Base-by-base conservation (phyloP, 2,329 filamentous ascomycete species). In the Cladosporium sp. region DNA sequence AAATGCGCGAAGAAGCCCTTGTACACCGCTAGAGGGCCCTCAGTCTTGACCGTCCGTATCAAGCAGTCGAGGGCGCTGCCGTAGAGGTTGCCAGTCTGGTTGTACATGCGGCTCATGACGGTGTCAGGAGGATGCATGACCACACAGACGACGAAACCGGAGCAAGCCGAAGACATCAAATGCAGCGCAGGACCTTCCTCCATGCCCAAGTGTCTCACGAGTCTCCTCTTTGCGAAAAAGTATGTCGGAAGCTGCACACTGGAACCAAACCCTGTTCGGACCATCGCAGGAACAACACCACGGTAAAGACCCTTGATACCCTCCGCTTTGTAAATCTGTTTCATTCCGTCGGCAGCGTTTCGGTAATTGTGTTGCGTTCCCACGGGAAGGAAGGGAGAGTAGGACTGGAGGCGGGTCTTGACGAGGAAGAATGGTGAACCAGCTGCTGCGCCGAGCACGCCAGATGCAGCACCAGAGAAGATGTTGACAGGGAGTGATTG, bases 91-190 rank as follows among this genome's bases (percentile, higher is more conserved):
- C 93, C 93, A 57, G 91, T 95, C 71, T 98, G 93, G 76, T 98
- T 98, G 78, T 98, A 98, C 77, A 98, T 85, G 58, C 93, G 86
- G 57, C 89, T 93, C 93, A 98, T 98, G 73, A 98, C 88, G 4
- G 93, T 98, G 70, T 98, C 93, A 81, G 93, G 93, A 50, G 93
- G 93, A 66, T 98, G 93, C 93, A 98, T 98, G 58, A 97, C 85
- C 62, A 88, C 89, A 75, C 93, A 98, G 14, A 98, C 93, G 10
- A 95, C 93, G 65, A 98, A 95, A 0, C 93, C 93, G 64, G 89
- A 95, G 35, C 83, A 84, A 4, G 92, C 85, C 63, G 90, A 95
- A 70, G 89, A 95, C 35, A 89, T 80, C 59, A 98, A 76, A 70
- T 98, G 93, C 64, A 98, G 74, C 42, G 87, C 85, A 35, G 89